Base-by-base conservation (phyloP, 164 flowering plant genomes). In the Magnolia sinica region DNA sequence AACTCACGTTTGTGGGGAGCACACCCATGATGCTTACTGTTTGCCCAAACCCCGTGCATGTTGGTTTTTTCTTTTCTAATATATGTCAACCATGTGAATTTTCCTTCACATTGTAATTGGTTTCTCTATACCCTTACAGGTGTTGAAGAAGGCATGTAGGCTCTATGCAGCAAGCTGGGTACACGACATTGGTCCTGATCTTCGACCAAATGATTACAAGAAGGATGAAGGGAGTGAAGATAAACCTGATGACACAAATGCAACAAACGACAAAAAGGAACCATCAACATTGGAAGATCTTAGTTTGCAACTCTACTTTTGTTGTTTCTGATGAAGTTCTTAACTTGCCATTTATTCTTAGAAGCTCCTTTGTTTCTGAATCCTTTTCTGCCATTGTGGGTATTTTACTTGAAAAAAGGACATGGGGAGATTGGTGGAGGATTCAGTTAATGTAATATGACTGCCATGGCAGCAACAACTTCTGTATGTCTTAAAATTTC, bases 81-180 rank as follows among this genome's bases (percentile, higher is more conserved):
- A 50, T 31, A 31, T 37, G 5, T 37, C 45, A 37, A 37, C 45
- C 19, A 13, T 68, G 37, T 31, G 58, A 24, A 73, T 13, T 70
- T 70, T 59, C 58, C 58, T 70, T 18, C 27, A 50, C 3, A 50
- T 45, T 18, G 19, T 18, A 49, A 19, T 16, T 4, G 19, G n/a
- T 61, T 61, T 73, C 9, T 67, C 23, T 75, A 16, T 52, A 18
- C 23, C 64, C 51, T 16, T n/a, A 73, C 63, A 90, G 98, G 91
- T 92, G 67, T 81, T 93, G 83, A 90, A 90, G 84, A 85, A 90
- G 80, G 93, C 98, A 58, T 82, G 89, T 55, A 87, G 96, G 82
- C 90, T 95, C 13, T 95, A 89, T 80, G 91, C 87, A 65, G 98
- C 98, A 13, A 93, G 96, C 78, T 95, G 97, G 95, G 95, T 93